These are phyloP conservation scores for Cutaneotrichosporon cutaneum DNA, from an alignment of 1,284 basidiomycete genomes.

Conservation along the genomic window DNA sequence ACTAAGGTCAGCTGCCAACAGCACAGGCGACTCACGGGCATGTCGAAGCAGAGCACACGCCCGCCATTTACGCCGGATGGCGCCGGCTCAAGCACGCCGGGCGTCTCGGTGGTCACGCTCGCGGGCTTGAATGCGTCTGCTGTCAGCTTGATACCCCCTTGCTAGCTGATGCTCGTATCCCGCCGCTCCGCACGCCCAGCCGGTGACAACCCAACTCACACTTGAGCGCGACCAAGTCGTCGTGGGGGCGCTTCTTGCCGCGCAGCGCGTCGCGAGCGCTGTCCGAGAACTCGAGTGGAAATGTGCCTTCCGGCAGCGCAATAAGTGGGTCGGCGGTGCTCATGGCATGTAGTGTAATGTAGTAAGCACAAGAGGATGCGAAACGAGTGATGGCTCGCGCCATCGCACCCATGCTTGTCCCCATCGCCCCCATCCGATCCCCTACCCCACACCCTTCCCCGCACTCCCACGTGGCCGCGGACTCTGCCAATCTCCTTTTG, in stretches of 20 bases:
- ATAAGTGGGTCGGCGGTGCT: conserved; percentile 23
- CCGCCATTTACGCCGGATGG: background rate
- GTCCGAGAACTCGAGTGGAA: conserved; percentile 19
- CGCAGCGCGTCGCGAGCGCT: conserved; percentile 14
- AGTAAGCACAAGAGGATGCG: background rate
- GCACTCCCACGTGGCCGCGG: background rate
- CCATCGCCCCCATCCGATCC: background rate
- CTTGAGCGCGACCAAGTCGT: conserved; percentile 21
- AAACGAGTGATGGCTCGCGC: background rate
- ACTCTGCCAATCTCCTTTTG: background rate
- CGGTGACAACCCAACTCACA: too few species aligned
- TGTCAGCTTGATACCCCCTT: background rate
- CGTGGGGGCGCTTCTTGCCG: conserved; percentile 10
- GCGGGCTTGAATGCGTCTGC: conserved; percentile 49
- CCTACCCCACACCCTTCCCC: background rate
- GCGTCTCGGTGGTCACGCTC: conserved; percentile 33
- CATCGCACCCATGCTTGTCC: too few species aligned
- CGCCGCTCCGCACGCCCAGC: too few species aligned
- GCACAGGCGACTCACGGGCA: background rate
- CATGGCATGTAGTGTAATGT: conserved; percentile 16
- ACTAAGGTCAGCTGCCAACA: conserved; percentile 13
- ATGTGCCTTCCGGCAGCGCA: conserved; percentile 23
- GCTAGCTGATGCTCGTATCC: background rate
- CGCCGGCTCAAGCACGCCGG: conserved; percentile 29
- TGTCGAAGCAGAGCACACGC: conserved; percentile 12